phyloP scores from a whole-genome alignment of 257 asterid species.

The Striga asiatica region DNA sequence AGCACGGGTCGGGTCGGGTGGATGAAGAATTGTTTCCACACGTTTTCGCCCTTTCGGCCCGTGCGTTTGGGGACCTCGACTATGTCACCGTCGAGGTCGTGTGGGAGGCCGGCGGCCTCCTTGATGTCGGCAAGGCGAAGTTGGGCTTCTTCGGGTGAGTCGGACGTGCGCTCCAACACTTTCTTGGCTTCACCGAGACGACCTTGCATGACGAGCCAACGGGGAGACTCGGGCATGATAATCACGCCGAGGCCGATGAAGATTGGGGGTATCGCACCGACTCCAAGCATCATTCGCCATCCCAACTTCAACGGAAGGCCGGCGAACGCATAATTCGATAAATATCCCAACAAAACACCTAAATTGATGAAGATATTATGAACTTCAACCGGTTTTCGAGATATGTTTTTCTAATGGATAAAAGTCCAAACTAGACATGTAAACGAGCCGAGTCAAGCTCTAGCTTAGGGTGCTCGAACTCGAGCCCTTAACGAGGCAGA shows the following conservation, averaged over 20 bases:
- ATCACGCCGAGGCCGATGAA: neutral
- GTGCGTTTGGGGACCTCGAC: neutral
- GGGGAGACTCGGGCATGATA: neutral
- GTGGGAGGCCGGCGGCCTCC: neutral
- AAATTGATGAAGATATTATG: too few species aligned
- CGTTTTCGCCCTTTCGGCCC: neutral
- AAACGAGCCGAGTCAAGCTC: too few species aligned
- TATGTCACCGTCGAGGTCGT: neutral
- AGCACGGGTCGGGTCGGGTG: neutral
- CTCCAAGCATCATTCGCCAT: neutral
- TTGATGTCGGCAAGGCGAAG: neutral
- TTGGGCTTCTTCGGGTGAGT: neutral
- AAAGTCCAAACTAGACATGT: too few species aligned
- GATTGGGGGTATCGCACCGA: neutral
- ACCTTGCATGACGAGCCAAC: conserved; percentile 4
- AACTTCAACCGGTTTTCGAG: too few species aligned
- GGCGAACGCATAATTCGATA: neutral
- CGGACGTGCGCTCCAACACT: neutral
- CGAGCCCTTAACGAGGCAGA: too few species aligned
- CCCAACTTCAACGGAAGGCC: neutral
- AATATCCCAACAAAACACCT: neutral
- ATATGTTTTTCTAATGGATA: too few species aligned
- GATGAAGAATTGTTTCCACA: neutral
- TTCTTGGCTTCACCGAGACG: neutral
- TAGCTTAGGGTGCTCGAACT: too few species aligned